A percentile compares a stretch with the other conserved stretches of the same genome.
phyloP scores from a whole-genome alignment of 495 filamentous ascomycete species.

The Poronia punctata region DNA sequence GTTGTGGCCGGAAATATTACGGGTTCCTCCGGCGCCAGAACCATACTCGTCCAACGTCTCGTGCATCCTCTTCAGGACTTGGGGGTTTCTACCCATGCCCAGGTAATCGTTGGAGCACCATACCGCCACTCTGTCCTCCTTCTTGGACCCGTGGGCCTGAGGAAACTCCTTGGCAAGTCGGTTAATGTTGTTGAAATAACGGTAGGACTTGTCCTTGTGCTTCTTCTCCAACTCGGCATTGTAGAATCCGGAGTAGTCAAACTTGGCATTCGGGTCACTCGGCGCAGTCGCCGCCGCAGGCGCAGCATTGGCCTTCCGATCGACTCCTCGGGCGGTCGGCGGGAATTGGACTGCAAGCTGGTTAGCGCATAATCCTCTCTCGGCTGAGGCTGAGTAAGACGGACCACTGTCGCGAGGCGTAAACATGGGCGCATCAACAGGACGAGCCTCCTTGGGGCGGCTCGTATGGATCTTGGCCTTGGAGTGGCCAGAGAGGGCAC shows the following conservation, averaged over 20 bases:
- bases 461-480: slow-evolving; percentile 78
- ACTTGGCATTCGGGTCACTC: slow-evolving; percentile 43
- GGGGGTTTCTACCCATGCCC: slow-evolving; percentile 88
- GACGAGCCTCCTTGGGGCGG: slow-evolving; percentile 60
- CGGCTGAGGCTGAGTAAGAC: slow-evolving; percentile 2
- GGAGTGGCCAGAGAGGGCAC: slow-evolving; percentile 37
- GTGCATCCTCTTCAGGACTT: slow-evolving; percentile 89
- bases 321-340: slow-evolving; percentile 26
- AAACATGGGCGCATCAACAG: slow-evolving; percentile 58
- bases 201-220: slow-evolving; percentile 98
- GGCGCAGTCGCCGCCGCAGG: slow-evolving; percentile 11
- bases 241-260: slow-evolving; percentile 91
- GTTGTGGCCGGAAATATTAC: slow-evolving; percentile 98
- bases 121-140: slow-evolving; percentile 86
- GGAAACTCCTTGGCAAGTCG: slow-evolving; percentile 94
- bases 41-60: slow-evolving; percentile 91
- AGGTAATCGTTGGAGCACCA: slow-evolving; percentile 99
- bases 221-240: slow-evolving; percentile 87
- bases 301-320: slow-evolving; percentile 27
- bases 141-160: slow-evolving; percentile 78
- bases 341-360: slow-evolving; percentile 31
- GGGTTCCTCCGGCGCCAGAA: slow-evolving; percentile 88
- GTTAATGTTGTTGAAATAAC: slow-evolving; percentile 99
- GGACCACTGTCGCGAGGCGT: slow-evolving; percentile 52
- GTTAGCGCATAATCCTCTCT: slow-evolving; percentile 15